Evolutionary conservation across 2,329 filamentous ascomycete species (phyloP), one percentile per base, ranked within the genome.

Genomic region (Cercospora beticola): DNA sequence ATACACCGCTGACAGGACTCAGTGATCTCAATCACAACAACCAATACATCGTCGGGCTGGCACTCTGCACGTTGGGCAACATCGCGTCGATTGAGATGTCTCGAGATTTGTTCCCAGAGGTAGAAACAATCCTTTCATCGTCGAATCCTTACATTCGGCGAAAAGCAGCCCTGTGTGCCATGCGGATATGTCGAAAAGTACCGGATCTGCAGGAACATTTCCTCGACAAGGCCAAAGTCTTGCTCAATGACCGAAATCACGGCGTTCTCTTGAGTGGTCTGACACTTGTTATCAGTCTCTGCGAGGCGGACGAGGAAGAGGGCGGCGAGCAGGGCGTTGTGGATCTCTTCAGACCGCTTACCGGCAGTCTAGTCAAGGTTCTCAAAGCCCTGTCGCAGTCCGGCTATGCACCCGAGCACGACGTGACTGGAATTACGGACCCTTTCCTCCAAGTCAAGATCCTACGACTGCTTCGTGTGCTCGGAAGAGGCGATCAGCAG

Each of bases 21-120:
- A 97, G 94, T 86, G 95, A 98, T 78, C 86, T 99, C 66, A 93
- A 94, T 76, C 95, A 99, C 82, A 94, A 93, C 65, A 99, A 99
- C 80, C 95, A 99, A 82, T 99, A 99, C 81, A 93, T 99, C 70
- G 95, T 98, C 74, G 95, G 96, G 26, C 90, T 99, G 62, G 95
- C 95, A 69, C 89, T 99, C 33, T 97, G 94, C 80, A 97, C 96
- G 0, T 88, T 99, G 21, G 95, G 94, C 74, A 99, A 99, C 80
- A 99, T 99, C 75, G 94, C 96, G 68, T 97, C 94, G 0, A 86
- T 98, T 77, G 95, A 99, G 80, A 99, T 99, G 95, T 97, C 95
- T 18, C 88, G 95, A 84, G 95, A 99, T 82, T 85, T 99, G 21
- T 99, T 99, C 80, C 88, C 93, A 74, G 94, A 99, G 85, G 92